These are phyloP conservation scores for Ceratocystis variospora DNA, from an alignment of 2,329 filamentous ascomycete species.

Conservation along the genomic window DNA sequence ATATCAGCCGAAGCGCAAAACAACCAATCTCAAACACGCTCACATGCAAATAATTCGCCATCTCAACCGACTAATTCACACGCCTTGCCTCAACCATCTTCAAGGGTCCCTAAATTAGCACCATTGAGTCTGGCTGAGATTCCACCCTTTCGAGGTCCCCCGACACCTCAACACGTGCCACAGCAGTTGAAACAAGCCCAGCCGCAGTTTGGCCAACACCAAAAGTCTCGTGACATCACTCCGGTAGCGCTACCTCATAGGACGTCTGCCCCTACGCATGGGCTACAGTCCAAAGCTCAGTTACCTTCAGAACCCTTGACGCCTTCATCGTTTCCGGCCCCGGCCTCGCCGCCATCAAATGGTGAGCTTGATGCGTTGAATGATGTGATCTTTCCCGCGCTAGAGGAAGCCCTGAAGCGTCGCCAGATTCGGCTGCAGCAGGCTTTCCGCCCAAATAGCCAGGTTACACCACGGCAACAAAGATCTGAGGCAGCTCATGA, in stretches of 20 bases:
- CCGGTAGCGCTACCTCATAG: conserved; percentile 15
- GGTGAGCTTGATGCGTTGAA: conserved; percentile 73
- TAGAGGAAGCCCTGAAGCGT: conserved; percentile 79
- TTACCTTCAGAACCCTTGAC: conserved; percentile 27
- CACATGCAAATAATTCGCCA: not conserved
- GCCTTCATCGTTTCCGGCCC: conserved; percentile 41
- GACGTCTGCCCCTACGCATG: conserved; percentile 17
- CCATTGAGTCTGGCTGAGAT: conserved; percentile 40
- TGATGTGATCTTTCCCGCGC: conserved; percentile 81
- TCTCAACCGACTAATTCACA: not conserved
- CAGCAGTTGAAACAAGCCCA: conserved; percentile 19
- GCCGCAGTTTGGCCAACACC: conserved; percentile 17
- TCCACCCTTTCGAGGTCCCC: conserved; percentile 37
- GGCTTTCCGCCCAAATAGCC: conserved; percentile 31
- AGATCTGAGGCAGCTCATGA: conserved; percentile 64
- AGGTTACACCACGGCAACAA: conserved; percentile 49
- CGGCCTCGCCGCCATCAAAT: conserved; percentile 42
- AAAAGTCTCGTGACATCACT: conserved; percentile 21
- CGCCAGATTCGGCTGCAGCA: conserved; percentile 51
- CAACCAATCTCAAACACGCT: not conserved
- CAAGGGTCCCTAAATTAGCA: conserved; percentile 23
- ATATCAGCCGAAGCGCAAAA: conserved; percentile 9
- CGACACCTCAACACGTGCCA: conserved; percentile 22
- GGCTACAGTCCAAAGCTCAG: conserved; percentile 25
- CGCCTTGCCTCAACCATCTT: not conserved